Conservation (phyloP, 225 moss, liverwort and hornwort species). For the Neckera pumila region DNA sequence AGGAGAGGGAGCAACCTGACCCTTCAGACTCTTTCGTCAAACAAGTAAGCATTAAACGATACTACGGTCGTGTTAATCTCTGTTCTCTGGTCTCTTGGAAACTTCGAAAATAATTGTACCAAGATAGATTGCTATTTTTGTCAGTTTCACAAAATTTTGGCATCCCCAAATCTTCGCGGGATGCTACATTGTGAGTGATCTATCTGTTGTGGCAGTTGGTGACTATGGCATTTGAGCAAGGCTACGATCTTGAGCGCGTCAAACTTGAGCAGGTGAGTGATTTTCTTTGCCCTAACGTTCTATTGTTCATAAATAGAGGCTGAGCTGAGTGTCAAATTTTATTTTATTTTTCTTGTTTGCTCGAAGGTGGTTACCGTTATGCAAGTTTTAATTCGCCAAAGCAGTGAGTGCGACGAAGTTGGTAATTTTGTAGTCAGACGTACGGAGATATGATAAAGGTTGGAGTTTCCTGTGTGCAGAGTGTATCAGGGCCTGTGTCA, state of each 20-base stretch:
- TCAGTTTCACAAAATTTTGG: not conserved
- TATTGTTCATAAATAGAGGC: not conserved
- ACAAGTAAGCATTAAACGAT: slow-evolving; percentile 32
- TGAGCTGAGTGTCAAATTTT: not conserved
- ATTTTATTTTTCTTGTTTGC: not conserved
- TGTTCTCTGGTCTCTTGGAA: not conserved
- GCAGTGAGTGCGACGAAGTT: not conserved
- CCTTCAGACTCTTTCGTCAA: slow-evolving; percentile 75
- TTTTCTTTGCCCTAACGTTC: not conserved
- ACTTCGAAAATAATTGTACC: not conserved
- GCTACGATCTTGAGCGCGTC: slow-evolving; percentile 67
- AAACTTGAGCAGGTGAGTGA: slow-evolving; percentile 75
- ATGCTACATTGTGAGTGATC: not conserved
- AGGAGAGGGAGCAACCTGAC: slow-evolving; percentile 33
- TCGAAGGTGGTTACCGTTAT: not conserved
- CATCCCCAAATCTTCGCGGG: not conserved
- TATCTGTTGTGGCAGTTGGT: slow-evolving; percentile 43
- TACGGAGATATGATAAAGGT: not conserved
- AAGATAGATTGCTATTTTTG: not conserved
- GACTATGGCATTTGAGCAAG: slow-evolving; percentile 44
- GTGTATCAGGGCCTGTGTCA: slow-evolving; percentile 36
- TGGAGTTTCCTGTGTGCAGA: slow-evolving; percentile 27
- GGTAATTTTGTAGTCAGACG: not conserved
- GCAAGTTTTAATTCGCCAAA: not conserved
- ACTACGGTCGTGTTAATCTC: not conserved